Conservation (phyloP, 768 basidiomycete genomes). For the Ramaria rubella region DNA sequence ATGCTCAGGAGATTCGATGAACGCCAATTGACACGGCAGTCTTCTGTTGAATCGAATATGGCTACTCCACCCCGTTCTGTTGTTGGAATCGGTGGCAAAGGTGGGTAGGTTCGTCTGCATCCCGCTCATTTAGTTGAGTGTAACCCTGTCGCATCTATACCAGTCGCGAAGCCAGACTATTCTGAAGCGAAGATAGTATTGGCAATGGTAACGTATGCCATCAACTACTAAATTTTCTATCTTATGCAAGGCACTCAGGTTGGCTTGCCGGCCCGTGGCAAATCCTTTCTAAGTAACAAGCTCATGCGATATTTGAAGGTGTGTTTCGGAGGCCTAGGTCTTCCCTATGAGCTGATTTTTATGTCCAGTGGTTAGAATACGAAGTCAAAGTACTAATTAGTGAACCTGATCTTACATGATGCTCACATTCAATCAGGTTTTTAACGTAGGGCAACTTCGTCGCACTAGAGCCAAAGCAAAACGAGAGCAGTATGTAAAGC, state of each 20-base stretch:
- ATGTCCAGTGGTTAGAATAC: constrained; percentile 89
- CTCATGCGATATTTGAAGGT: constrained; percentile 94
- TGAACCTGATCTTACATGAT: neutral
- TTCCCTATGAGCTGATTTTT: constrained; percentile 13
- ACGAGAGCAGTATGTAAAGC: constrained; percentile 54
- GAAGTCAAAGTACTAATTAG: constrained; percentile 68
- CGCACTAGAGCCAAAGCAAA: constrained; percentile 77
- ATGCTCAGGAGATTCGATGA: constrained; percentile 72
- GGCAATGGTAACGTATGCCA: constrained; percentile 65
- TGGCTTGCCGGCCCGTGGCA: constrained; percentile 94
- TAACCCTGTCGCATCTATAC: neutral
- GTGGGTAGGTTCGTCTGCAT: constrained; percentile 31
- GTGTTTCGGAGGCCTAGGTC: constrained; percentile 17
- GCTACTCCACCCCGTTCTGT: constrained; percentile 78
- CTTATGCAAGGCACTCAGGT: constrained; percentile 44
- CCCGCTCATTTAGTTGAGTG: constrained; percentile 2
- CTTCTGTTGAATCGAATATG: constrained; percentile 66
- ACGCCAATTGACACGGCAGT: constrained; percentile 35
- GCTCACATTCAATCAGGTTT: constrained; percentile 45
- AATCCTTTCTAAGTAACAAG: constrained; percentile 98
- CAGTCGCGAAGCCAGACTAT: constrained; percentile 95
- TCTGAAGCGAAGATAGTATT: constrained; percentile 98
- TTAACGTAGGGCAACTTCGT: constrained; percentile 94
- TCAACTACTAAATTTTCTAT: neutral
- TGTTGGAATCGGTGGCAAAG: constrained; percentile 85